Evolutionary conservation across 225 moss, liverwort and hornwort genomes (phyloP), one percentile per base, ranked within the genome.

Genomic region (Lunularia cruciata): DNA sequence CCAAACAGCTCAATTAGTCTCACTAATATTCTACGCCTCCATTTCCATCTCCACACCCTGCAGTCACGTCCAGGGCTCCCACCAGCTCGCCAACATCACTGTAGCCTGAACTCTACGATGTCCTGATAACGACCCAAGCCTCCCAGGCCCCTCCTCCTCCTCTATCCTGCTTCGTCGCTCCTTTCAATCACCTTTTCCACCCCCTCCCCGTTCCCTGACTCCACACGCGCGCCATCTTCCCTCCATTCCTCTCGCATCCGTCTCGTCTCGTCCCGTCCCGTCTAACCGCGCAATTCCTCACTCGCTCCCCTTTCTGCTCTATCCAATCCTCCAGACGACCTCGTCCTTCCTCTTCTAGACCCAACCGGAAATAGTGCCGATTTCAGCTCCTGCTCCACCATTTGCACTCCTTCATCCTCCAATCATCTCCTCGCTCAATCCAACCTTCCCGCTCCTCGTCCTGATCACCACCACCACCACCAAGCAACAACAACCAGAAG

Each of bases 291-390:
- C 25, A 63, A 63, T 26, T 63, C 43, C 63, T 43, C 2, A n/a
- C 5, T 26, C 15, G 63, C 60, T 39, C 43, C 2, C 63, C 11
- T 59, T 37, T 59, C 31, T 36, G 59, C 22, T 32, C n/a, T n/a
- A n/a, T n/a, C 19, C 19, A n/a, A 59, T 34, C 7, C 11, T 36
- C 35, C 15, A 37, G 3, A 37, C n/a, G 5, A 23, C 5, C n/a
- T 63, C n/a, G 5, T 26, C 5, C n/a, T 63, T 63, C 6, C 43
- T 0, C 43, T 42, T 43, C 9, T 28, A 42, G 42, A 43, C 43
- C 38, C 2, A 47, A 31, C 65, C 65, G 65, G n/a, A 65, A 65
- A 47, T 25, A 19, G 46, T 65, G 65, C 65, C 65, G 45, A 65
- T 36, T 47, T 65, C 65, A 47, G 27, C 65, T 65, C 65, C 26